Evolutionary conservation across 1,284 basidiomycete genomes (phyloP), one percentile per base, ranked within the genome.

Genomic region (Cutaneotrichosporon dermatis): DNA sequence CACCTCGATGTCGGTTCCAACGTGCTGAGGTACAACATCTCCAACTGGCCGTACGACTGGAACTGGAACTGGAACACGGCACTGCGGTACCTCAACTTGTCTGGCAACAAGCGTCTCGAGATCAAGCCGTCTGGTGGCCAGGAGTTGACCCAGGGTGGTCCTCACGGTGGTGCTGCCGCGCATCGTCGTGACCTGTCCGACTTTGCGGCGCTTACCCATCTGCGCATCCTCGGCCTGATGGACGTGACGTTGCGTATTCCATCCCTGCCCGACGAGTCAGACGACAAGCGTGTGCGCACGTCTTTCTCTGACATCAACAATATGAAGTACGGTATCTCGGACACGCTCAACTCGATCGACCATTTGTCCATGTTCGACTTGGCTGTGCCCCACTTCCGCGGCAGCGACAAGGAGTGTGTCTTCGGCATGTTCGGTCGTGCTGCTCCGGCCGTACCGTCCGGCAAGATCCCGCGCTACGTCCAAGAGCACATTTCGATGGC

Each of bases 11-110:
- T 92, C 2, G 94, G 95, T 6, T 94, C 89, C 76, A 99, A 99
- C 75, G 79, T 87, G 55, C 82, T 99, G 77, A 94, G 92, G 83
- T 99, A 99, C 79, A 99, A 99, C 75, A 94, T 98, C 67, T 90
- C 92, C 70, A 99, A 99, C 73, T 95, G 88, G 88, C 91, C 95
- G 72, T 99, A 95, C 78, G 96, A 99, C 79, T 99, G 95, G 95
- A 99, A 99, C 77, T 99, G 96, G 96, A 98, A 98, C 76, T 96
- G 93, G 82, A 99, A 98, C 76, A 86, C 87, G 63, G 89, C 90
- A 66, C 83, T 99, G 61, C 88, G 87, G 57, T 98, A 97, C 77
- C 87, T 92, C 66, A 92, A 92, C 72, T 70, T 92, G 54, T 92
- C 90, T 0, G 90, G 90, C 12, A 92, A 92, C 80, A 90, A 90